phyloP scores from a whole-genome alignment of 2,329 filamentous ascomycete genomes.

The Epichloe brachyelytri region DNA sequence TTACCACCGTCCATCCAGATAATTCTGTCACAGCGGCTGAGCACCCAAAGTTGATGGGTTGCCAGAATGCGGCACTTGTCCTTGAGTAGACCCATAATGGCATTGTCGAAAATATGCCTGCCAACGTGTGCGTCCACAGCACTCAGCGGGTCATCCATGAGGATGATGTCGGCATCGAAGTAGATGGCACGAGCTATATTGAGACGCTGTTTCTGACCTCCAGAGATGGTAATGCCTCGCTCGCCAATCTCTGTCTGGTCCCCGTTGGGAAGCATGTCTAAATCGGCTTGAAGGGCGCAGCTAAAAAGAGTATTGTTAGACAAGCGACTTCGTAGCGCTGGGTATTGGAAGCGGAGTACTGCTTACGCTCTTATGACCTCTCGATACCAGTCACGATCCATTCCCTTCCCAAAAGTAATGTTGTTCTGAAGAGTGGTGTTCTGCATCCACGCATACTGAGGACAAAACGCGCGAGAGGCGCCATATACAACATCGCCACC shows the following conservation, averaged over 20 bases:
- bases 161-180: slow-evolving; percentile 53
- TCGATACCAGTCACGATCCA: slow-evolving; percentile 67
- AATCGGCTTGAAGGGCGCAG: slow-evolving; percentile 71
- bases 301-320: slow-evolving; percentile 18
- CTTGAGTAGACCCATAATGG: slow-evolving; percentile 77
- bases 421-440: slow-evolving; percentile 81
- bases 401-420: slow-evolving; percentile 75
- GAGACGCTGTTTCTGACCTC: slow-evolving; percentile 86
- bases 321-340: background rate
- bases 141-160: slow-evolving; percentile 58
- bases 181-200: slow-evolving; percentile 81
- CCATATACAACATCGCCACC: slow-evolving; percentile 61
- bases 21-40: slow-evolving; percentile 81
- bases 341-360: background rate
- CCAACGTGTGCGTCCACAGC: slow-evolving; percentile 60
- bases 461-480: slow-evolving; percentile 77
- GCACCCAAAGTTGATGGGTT: slow-evolving; percentile 88
- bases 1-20: slow-evolving; percentile 84
- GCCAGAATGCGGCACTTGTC: slow-evolving; percentile 85
- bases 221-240: slow-evolving; percentile 86
- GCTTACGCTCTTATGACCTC: slow-evolving; percentile 65
- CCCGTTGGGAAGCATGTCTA: slow-evolving; percentile 85
- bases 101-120: slow-evolving; percentile 78
- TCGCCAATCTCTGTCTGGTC: slow-evolving; percentile 91
- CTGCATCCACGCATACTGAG: slow-evolving; percentile 96